Conservation (phyloP, 1,284 basidiomycete genomes). For the Paramarasmius palmivorus region DNA sequence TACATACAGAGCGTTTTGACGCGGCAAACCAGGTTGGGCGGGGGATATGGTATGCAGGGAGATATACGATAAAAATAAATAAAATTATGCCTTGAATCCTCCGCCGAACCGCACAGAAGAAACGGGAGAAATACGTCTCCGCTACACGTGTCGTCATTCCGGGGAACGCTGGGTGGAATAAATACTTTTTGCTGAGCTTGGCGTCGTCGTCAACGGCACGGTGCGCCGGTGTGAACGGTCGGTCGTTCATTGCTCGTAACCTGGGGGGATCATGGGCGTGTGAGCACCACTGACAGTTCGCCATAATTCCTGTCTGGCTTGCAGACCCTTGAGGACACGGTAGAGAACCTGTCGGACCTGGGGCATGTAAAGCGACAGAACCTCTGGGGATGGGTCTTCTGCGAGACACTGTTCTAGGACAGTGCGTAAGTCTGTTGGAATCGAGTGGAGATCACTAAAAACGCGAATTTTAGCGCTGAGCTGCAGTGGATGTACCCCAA, state of each 20-base stretch:
- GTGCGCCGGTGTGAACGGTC: no score
- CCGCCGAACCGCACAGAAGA: no score
- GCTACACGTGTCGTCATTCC: no score
- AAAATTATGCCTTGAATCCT: no score
- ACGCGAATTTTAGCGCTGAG: neutral
- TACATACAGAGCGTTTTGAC: no score
- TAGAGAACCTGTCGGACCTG: conserved; percentile 80
- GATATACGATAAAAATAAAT: no score
- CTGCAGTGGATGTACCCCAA: neutral
- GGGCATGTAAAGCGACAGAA: conserved; percentile 78
- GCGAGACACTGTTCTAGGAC: conserved; percentile 86
- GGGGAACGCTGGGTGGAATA: no score
- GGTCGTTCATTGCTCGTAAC: neutral
- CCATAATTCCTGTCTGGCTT: conserved; percentile 80
- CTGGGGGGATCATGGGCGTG: conserved; percentile 13
- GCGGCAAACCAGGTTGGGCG: no score
- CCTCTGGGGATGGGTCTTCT: conserved; percentile 77
- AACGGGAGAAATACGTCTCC: no score
- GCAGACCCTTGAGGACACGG: conserved; percentile 81
- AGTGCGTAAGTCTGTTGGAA: conserved; percentile 78
- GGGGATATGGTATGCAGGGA: no score
- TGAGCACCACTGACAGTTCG: conserved; percentile 23
- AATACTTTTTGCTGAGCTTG: no score
- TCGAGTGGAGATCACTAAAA: conserved; percentile 77
- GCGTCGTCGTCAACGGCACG: no score